Percentiles rank a stretch among this genome's conserved stretches.
Conservation (phyloP, 164 flowering plant species). For the Hamamelis virginiana region DNA sequence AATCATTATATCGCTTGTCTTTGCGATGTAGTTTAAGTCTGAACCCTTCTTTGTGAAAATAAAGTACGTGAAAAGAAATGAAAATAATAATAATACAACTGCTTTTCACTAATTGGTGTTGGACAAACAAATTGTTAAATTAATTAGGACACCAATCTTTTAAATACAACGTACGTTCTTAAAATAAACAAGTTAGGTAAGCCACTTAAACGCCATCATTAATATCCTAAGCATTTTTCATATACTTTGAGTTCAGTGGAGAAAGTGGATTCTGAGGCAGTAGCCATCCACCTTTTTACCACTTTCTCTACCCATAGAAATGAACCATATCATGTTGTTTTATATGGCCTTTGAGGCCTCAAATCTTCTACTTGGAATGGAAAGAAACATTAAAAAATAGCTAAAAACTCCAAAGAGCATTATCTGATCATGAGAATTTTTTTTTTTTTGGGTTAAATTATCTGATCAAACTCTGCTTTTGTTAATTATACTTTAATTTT, state of each 20-base stretch:
- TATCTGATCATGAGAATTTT: no score
- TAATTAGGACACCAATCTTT: no score
- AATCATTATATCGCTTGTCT: not conserved
- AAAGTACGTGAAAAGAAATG: not conserved
- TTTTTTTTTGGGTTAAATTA: no score
- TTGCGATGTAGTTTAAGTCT: not conserved
- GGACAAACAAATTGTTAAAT: not conserved
- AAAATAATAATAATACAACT: not conserved
- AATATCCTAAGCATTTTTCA: not conserved
- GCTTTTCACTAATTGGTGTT: not conserved
- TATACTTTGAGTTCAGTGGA: not conserved
- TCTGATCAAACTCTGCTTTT: no score
- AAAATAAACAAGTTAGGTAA: not conserved
- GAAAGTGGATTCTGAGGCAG: not conserved
- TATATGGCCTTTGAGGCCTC: not conserved
- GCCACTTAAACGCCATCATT: not conserved
- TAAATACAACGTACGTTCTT: not conserved
- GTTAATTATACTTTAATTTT: no score
- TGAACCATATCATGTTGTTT: not conserved
- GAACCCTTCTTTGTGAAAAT: not conserved
- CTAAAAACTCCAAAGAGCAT: no score
- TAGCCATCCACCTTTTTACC: not conserved
- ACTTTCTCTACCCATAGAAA: not conserved
- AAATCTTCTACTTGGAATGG: not conserved
- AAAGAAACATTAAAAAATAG: no score